Evolutionary conservation across 306 rosid species (phyloP).

Genomic region (Lablab purpureus): DNA sequence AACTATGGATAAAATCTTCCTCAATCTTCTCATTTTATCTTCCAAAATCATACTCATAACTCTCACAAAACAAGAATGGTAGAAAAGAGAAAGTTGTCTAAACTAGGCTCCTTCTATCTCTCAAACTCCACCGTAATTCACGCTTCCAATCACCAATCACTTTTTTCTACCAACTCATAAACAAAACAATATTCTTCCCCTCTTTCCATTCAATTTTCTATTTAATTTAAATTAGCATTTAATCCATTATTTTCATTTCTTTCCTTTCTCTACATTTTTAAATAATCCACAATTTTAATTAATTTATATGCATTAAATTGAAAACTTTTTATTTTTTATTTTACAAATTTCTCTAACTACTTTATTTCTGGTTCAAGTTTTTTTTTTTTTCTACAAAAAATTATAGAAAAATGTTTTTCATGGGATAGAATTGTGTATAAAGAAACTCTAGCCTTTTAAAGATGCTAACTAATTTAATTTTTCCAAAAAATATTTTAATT

Average conservation of each 20-base stretch:
- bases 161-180: background rate
- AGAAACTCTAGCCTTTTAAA: too few relatives aligned
- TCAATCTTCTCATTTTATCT: slow-evolving; percentile 1
- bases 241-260: background rate
- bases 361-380: background rate
- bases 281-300: too few relatives aligned
- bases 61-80: background rate
- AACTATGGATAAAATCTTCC: slow-evolving; percentile 34
- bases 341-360: background rate
- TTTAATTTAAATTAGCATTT: background rate
- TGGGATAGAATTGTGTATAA: too few relatives aligned
- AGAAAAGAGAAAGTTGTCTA: slow-evolving; percentile 34
- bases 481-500: too few relatives aligned
- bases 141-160: background rate
- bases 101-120: background rate
- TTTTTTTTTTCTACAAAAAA: too few relatives aligned
- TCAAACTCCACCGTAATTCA: slow-evolving; percentile 28
- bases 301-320: too few relatives aligned
- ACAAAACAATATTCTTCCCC: background rate
- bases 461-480: too few relatives aligned
- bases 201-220: background rate
- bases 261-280: too few relatives aligned
- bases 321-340: background rate
- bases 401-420: too few relatives aligned
- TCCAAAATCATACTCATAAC: background rate